These are phyloP conservation scores for Coemansia sp. DNA, from an alignment of 192 early-diverging fungal genomes.

Conservation along the genomic window DNA sequence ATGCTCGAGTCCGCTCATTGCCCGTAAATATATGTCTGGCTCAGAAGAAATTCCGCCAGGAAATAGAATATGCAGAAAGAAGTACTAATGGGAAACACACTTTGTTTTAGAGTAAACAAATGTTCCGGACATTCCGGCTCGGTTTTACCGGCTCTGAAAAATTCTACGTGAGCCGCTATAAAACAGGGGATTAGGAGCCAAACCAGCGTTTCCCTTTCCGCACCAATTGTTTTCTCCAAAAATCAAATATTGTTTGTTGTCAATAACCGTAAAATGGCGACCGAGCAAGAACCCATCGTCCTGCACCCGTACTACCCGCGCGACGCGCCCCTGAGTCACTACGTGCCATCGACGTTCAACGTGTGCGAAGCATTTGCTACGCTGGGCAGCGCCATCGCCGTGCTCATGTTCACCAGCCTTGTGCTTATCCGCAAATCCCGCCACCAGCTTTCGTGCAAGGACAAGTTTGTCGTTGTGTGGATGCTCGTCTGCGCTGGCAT, in stretches of 20 bases:
- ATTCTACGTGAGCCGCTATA: conserved; percentile 6
- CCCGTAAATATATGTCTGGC: background rate
- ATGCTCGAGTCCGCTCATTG: conserved; percentile 35
- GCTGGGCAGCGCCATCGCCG: conserved; percentile 27
- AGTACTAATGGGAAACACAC: background rate
- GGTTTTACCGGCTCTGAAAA: conserved; percentile 8
- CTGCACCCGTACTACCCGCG: conserved; percentile 50
- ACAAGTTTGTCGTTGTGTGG: conserved; percentile 72
- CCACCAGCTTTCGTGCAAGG: conserved; percentile 28
- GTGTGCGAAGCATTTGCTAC: conserved; percentile 30
- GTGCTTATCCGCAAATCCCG: conserved; percentile 30
- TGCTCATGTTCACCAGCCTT: conserved; percentile 16
- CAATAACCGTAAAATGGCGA: background rate
- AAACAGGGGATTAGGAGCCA: background rate
- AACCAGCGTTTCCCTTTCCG: too few species aligned
- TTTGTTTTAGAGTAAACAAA: conserved; percentile 14
- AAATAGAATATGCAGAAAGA: background rate
- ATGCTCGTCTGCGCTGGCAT: conserved; percentile 78
- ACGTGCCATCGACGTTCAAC: conserved; percentile 39
- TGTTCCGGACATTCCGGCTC: conserved; percentile 18
- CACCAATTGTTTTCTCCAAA: background rate
- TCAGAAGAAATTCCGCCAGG: background rate
- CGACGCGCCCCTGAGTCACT: conserved; percentile 38
- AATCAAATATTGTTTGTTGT: background rate
- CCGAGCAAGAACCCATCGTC: conserved; percentile 5